phyloP scores from a whole-genome alignment of 179 eudicot genomes.

The Beta corolliflora region DNA sequence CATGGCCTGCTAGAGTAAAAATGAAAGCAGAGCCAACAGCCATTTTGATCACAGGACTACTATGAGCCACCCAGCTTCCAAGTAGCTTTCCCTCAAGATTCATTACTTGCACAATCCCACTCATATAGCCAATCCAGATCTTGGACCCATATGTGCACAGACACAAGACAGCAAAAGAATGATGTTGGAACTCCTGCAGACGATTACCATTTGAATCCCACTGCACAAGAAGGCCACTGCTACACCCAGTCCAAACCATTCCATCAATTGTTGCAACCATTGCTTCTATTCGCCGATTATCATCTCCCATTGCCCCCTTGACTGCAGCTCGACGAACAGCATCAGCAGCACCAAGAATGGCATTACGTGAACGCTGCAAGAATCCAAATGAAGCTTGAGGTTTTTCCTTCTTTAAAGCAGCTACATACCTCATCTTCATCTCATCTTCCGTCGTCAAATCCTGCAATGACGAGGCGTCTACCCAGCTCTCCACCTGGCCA shows the following conservation, averaged over 20 bases:
- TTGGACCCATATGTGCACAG: conserved; percentile 69
- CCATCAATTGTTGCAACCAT: conserved; percentile 65
- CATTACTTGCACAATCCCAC: conserved; percentile 73
- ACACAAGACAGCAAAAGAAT: conserved; percentile 61
- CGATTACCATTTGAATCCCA: conserved; percentile 98
- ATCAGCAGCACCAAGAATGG: conserved; percentile 94
- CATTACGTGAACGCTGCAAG: conserved; percentile 94
- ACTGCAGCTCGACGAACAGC: conserved; percentile 94
- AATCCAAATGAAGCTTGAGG: conserved; percentile 61
- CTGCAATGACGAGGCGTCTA: conserved; percentile 43
- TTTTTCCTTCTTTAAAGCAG: conserved; percentile 69
- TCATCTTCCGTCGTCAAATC: conserved; percentile 71
- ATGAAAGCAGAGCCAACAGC: conserved; percentile 72
- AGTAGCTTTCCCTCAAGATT: conserved; percentile 73
- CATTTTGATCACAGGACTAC: conserved; percentile 64
- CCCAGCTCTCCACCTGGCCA: conserved; percentile 76
- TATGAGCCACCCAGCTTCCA: conserved; percentile 84
- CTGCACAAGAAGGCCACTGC: conserved; percentile 79
- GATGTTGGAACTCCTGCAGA: conserved; percentile 66
- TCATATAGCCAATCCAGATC: conserved; percentile 89
- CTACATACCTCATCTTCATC: conserved; percentile 55
- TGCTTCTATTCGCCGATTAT: conserved; percentile 74
- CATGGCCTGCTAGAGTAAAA: conserved; percentile 83
- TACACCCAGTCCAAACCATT: conserved; percentile 77
- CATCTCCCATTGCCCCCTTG: conserved; percentile 85